Evolutionary conservation across 2,329 filamentous ascomycete genomes (phyloP), one percentile per base, ranked within the genome.

Genomic region (Eurotiales sp.): DNA sequence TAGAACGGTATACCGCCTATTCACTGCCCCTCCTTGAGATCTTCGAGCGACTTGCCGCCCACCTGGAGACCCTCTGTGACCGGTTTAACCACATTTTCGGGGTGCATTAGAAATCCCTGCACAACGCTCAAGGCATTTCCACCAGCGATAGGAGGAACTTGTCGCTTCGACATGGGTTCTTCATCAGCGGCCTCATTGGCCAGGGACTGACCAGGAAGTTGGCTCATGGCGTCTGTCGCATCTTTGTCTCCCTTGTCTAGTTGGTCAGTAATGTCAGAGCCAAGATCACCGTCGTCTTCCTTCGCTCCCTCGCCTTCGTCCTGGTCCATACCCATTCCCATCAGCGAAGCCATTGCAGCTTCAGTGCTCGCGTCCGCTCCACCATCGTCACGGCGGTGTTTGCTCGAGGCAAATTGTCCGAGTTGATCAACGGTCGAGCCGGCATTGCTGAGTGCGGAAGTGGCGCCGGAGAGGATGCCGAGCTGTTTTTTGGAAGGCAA

Each of bases 141-240:
- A 17, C 51, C 51, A 36, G 51, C 45, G 14, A 53, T 53, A 2
- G 51, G 51, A 32, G 51, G 51, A 8, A 53, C 40, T 22, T 53
- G 51, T 4, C 51, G 17, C 32, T 49, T 53, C 6, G 36, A 7
- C 25, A 53, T 6, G 8, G 32, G 45, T 2, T 19, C 45, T 34
- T n/a, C n/a, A n/a, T n/a, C n/a, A n/a, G n/a, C n/a, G n/a, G n/a
- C n/a, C n/a, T n/a, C n/a, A n/a, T 29, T 47, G 30, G 21, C 45
- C 21, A 12, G 17, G 3, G 32, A 23, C 6, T 22, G 17, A 12
- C 39, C 39, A 4, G 8, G 14, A 17, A 36, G 4, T 15, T 1
- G n/a, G n/a, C 19, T 30, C 8, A 37, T 43, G 12, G 51, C 40
- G 11, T 21, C 29, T 23, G 34, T 5, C 32, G 46, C 40, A 41